These are phyloP conservation scores for Ogataea dorogensis DNA, from an alignment of 805 yeast genomes.

Conservation along the genomic window DNA sequence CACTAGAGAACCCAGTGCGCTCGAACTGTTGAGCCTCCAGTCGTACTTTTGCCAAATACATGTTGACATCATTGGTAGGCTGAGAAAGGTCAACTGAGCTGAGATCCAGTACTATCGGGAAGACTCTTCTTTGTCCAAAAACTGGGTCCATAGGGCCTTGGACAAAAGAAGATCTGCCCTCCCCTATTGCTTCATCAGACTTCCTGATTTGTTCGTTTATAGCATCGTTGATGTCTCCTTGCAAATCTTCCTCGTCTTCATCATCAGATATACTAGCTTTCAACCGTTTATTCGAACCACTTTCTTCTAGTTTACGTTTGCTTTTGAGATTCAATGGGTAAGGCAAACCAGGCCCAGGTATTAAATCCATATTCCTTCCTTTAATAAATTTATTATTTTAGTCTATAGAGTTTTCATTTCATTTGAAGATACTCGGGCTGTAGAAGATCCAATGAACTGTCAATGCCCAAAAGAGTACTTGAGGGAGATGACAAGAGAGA, in stretches of 20 bases:
- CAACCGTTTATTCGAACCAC: constrained; percentile 1
- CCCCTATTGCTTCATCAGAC: constrained; percentile 4
- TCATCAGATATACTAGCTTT: constrained; percentile 7
- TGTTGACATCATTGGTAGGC: constrained; percentile 27
- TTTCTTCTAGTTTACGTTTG: not conserved
- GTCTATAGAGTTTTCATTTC: not conserved
- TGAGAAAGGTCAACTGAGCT: constrained; percentile 15
- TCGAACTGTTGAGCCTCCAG: constrained; percentile 30
- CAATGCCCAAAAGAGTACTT: not conserved
- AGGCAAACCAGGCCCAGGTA: not conserved
- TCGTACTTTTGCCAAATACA: constrained; percentile 36
- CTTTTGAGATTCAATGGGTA: not conserved
- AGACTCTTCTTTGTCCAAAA: constrained; percentile 38
- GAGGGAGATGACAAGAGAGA: too few relatives aligned
- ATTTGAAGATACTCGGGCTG: too few relatives aligned
- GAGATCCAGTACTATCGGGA: constrained; percentile 30
- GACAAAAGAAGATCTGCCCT: constrained; percentile 13
- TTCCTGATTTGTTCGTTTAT: constrained; percentile 14
- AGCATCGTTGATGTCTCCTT: constrained; percentile 9
- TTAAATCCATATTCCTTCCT: not conserved
- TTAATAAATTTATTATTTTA: not conserved
- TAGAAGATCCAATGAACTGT: too few relatives aligned
- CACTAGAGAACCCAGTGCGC: constrained; percentile 1
- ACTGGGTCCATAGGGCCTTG: constrained; percentile 37
- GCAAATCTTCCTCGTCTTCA: constrained; percentile 4